phyloP scores from a whole-genome alignment of 139 green algal species.

The Pseudopediastrum boryanum region DNA sequence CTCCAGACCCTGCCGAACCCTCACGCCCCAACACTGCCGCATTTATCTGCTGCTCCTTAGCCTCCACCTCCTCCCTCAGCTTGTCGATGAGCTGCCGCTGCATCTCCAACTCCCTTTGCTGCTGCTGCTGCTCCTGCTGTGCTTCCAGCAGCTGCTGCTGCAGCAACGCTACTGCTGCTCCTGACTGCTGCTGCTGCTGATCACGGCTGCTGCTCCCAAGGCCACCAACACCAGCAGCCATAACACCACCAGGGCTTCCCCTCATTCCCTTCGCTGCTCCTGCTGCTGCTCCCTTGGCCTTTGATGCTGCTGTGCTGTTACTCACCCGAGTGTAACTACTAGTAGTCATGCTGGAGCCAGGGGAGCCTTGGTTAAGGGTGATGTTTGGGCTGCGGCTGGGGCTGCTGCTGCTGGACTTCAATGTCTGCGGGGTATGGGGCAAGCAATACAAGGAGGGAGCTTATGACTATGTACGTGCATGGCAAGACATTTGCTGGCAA shows the following conservation, averaged over 20 bases:
- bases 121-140: slow-evolving; percentile 13
- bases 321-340: background rate
- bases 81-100: slow-evolving; percentile 48
- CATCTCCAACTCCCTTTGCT: slow-evolving; percentile 48
- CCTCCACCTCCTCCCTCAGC: slow-evolving; percentile 42
- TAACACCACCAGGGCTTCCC: background rate
- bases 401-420: background rate
- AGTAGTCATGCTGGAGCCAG: background rate
- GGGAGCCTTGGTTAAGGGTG: background rate
- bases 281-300: background rate
- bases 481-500: background rate
- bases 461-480: background rate
- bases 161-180: background rate
- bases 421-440: background rate
- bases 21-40: no score
- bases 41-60: slow-evolving; percentile 1
- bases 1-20: no score
- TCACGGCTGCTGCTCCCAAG: background rate
- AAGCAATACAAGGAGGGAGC: no score
- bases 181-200: slow-evolving; percentile 12
- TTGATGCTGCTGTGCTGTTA: background rate
- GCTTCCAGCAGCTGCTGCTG: slow-evolving; percentile 17
- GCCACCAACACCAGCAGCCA: background rate
- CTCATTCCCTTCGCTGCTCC: no score
- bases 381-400: background rate